A percentile compares a stretch with the other conserved stretches of the same genome.
phyloP scores from a whole-genome alignment of 495 filamentous ascomycete species.

The Xylaria bambusicola region DNA sequence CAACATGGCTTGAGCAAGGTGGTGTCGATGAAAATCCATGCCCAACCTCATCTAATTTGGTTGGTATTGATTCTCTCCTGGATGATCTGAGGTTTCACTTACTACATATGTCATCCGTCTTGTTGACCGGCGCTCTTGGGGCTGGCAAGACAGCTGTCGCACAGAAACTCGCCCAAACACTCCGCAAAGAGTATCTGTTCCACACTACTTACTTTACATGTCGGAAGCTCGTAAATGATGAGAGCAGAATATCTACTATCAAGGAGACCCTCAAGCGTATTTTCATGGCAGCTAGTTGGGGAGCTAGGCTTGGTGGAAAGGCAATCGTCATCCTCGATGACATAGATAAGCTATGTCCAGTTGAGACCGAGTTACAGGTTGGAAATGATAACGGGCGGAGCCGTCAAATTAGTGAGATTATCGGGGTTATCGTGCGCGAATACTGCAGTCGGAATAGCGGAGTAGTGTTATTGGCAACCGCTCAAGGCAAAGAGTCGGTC shows the following conservation, averaged over 20 bases:
- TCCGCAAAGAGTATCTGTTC: constrained; percentile 68
- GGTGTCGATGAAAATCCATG: constrained; percentile 55
- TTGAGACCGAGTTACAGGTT: constrained; percentile 89
- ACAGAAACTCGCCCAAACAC: constrained; percentile 59
- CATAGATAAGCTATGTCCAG: constrained; percentile 86
- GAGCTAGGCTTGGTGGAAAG: constrained; percentile 77
- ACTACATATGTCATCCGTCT: constrained; percentile 80
- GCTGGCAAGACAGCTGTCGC: constrained; percentile 82
- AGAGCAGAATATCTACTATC: constrained; percentile 81
- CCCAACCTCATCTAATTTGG: constrained; percentile 59
- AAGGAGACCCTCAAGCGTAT: constrained; percentile 82
- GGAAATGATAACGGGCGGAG: constrained; percentile 90
- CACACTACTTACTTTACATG: constrained; percentile 82
- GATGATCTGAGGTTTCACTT: constrained; percentile 69
- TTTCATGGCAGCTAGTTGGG: constrained; percentile 90
- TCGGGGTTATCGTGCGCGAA: constrained; percentile 79
- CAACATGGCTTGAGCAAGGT: constrained; percentile 51
- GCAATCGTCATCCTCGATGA: constrained; percentile 88
- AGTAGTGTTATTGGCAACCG: constrained; percentile 86
- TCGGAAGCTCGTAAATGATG: constrained; percentile 80
- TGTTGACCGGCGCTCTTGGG: constrained; percentile 85
- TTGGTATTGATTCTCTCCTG: constrained; percentile 81
- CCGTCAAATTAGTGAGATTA: constrained; percentile 84
- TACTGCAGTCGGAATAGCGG: constrained; percentile 73
- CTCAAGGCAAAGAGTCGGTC: constrained; percentile 85